phyloP scores from a whole-genome alignment of 495 filamentous ascomycete genomes.

The Aspergillus panamensis region DNA sequence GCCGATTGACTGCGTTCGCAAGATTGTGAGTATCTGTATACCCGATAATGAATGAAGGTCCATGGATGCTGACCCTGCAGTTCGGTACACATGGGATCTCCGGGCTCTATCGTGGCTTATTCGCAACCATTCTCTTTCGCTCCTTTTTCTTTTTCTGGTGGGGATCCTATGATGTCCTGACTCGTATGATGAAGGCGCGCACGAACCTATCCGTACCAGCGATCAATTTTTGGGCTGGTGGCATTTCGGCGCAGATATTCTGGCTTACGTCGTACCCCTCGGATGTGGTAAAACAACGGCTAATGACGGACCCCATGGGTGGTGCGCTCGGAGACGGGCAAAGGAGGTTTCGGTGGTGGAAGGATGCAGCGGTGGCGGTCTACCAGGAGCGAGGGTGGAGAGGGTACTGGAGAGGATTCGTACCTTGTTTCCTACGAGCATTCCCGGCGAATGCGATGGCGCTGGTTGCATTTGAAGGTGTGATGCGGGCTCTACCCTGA shows the following conservation, averaged over 20 bases:
- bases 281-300: conserved; percentile 95
- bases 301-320: conserved; percentile 91
- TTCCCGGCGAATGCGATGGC: conserved; percentile 97
- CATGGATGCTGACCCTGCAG: conserved; percentile 22
- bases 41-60: background rate
- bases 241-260: conserved; percentile 86
- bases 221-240: conserved; percentile 97
- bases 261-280: conserved; percentile 90
- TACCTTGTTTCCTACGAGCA: conserved; percentile 88
- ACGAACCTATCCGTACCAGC: conserved; percentile 73
- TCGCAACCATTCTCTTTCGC: conserved; percentile 82
- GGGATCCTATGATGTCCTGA: conserved; percentile 84
- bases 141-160: conserved; percentile 98
- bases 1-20: conserved; percentile 75
- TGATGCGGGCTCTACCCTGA: conserved; percentile 73
- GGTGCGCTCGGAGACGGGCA: conserved; percentile 64
- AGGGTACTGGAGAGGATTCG: conserved; percentile 91
- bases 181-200: conserved; percentile 57
- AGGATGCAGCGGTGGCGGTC: conserved; percentile 72
- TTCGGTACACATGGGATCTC: conserved; percentile 61
- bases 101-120: conserved; percentile 81
- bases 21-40: conserved; percentile 51
- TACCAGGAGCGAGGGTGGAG: conserved; percentile 67
- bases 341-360: conserved; percentile 71
- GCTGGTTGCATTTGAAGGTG: conserved; percentile 86